A percentile compares a stretch with the other conserved stretches of the same genome.
Evolutionary conservation across 164 flowering plant genomes (phyloP).

Genomic region (Buxus sempervirens): DNA sequence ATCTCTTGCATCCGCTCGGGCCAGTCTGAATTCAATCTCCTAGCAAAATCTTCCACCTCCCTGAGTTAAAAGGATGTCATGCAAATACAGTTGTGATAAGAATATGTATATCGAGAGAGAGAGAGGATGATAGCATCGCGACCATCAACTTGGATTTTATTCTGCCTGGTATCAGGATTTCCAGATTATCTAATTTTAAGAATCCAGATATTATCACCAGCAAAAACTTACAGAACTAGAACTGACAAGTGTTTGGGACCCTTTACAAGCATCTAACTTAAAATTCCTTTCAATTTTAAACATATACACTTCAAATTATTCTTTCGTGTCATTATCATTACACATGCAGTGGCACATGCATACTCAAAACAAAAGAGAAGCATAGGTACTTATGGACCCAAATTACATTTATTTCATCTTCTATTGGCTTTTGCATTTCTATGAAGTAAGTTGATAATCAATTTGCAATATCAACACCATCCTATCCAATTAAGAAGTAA

Average conservation of each 20-base stretch:
- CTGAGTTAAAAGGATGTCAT: conserved; percentile 27
- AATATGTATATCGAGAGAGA: neutral
- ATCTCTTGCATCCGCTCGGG: conserved; percentile 78
- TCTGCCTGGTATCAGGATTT: neutral
- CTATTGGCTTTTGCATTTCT: too few species aligned
- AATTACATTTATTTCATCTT: too few species aligned
- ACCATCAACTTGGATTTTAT: neutral
- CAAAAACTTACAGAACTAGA: neutral
- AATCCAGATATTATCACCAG: too few species aligned
- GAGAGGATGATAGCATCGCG: neutral
- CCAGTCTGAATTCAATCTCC: conserved; percentile 83
- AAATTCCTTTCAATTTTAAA: too few species aligned
- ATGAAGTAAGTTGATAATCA: neutral
- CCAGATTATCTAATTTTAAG: too few species aligned
- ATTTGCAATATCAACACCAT: neutral
- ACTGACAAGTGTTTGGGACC: neutral
- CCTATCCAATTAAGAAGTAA: neutral
- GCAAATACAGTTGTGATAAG: neutral
- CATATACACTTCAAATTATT: too few species aligned
- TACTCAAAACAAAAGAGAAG: neutral
- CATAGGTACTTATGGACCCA: neutral
- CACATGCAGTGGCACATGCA: neutral
- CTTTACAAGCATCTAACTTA: too few species aligned
- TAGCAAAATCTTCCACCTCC: conserved; percentile 88
- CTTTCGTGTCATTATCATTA: too few species aligned